Evolutionary conservation across 106 monocot genomes (phyloP), one percentile per base, ranked within the genome.

Genomic region (Iris macrosiphon): DNA sequence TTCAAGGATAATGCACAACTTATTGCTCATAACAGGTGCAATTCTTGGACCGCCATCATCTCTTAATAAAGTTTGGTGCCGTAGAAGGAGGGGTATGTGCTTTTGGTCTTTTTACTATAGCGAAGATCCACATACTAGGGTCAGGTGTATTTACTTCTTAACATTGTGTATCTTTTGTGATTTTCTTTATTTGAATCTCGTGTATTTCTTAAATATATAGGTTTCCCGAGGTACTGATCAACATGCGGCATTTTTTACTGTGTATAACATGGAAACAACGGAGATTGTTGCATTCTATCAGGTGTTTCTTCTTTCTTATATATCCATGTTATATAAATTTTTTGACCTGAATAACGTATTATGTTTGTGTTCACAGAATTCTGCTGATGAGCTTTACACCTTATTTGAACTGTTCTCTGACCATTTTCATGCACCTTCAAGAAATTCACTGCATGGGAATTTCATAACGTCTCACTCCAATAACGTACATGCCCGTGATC

Each of bases 51-150:
- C 87, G 91, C 39, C 81, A 75, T 68, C 98, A 98, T 73, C 87
- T 98, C 61, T 75, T 98, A 20, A 87, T 98, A 69, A 98, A 98
- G 75, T 91, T 98, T 83, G 98, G 91, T 22, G 91, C 91, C 66
- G 98, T 87, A 71, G 98, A 98, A 70, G 98, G 91, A 63, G 80
- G 65, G 80, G 98, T 98, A 70, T 68, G 59, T 49, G 27, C 37
- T 43, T 42, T 19, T 66, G 52, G 16, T 48, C n/a, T 23, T 24
- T 46, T 28, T 55, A n/a, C n/a, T n/a, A n/a, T n/a, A n/a, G n/a
- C n/a, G n/a, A n/a, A n/a, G n/a, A n/a, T n/a, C n/a, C n/a, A n/a
- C 41, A 41, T 15, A 37, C n/a, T n/a, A n/a, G n/a, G n/a, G n/a
- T n/a, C 28, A 26, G 51, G n/a, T 22, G 46, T 28, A 31, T 22